Percentiles rank a stretch among this genome's conserved stretches.
Evolutionary conservation across 345 rosid species (phyloP).

Genomic region (Pelargonium nanum): DNA sequence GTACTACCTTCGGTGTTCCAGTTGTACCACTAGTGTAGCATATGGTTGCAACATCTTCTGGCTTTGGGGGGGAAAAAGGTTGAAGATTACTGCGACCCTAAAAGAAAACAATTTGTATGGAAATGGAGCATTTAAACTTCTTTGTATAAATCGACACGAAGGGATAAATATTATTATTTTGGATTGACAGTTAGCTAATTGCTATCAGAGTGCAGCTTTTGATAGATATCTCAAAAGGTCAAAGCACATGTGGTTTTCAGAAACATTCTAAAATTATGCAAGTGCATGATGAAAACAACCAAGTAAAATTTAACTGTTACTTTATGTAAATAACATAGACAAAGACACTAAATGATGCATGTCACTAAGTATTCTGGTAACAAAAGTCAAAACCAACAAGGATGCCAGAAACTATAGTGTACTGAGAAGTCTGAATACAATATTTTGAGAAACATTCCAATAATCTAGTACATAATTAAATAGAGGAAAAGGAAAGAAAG

Average conservation of each 20-base stretch:
- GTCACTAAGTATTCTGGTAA: neutral
- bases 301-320: no score
- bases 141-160: no score
- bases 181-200: no score
- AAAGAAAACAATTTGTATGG: conserved; percentile 22
- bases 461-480: neutral
- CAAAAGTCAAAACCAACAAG: neutral
- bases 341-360: neutral
- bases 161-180: no score
- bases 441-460: neutral
- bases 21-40: conserved; percentile 99
- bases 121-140: conserved; percentile 2
- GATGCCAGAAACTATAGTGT: neutral
- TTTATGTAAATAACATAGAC: neutral
- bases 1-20: conserved; percentile 79
- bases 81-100: conserved; percentile 69
- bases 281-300: neutral
- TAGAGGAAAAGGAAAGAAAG: neutral
- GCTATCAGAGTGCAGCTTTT: no score
- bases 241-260: neutral
- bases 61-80: conserved; percentile 62
- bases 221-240: no score
- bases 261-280: neutral
- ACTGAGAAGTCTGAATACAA: neutral
- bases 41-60: conserved; percentile 80